These are phyloP conservation scores for Diaporthe longicolla DNA, from an alignment of 2,329 filamentous ascomycete genomes.

Conservation along the genomic window DNA sequence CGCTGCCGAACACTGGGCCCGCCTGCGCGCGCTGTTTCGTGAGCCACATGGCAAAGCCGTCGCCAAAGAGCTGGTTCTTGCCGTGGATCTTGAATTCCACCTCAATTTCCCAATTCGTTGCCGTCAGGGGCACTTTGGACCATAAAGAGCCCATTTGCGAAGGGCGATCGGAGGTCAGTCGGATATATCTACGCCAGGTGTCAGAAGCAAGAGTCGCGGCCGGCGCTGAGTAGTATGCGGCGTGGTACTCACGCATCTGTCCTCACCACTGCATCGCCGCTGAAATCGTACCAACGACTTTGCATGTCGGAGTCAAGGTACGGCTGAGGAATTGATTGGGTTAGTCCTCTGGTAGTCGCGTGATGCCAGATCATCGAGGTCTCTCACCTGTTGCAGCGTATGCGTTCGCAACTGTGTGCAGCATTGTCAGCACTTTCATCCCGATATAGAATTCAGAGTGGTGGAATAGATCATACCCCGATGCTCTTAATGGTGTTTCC, in stretches of 20 bases:
- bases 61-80: constrained; percentile 90
- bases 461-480: constrained; percentile 55
- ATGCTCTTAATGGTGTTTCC: constrained; percentile 63
- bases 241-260: constrained; percentile 72
- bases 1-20: constrained; percentile 89
- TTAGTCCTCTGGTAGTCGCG: constrained; percentile 44
- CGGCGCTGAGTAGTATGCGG: constrained; percentile 29
- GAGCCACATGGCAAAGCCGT: constrained; percentile 98
- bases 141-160: constrained; percentile 95
- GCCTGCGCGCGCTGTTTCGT: constrained; percentile 88
- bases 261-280: constrained; percentile 90
- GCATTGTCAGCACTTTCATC: constrained; percentile 29
- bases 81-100: constrained; percentile 96
- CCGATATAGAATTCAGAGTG: not conserved
- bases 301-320: constrained; percentile 99
- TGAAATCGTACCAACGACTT: constrained; percentile 99
- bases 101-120: constrained; percentile 99
- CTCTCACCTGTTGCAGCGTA: constrained; percentile 81
- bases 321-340: constrained; percentile 68
- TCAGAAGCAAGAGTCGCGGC: constrained; percentile 30
- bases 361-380: constrained; percentile 41
- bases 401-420: constrained; percentile 83
- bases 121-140: constrained; percentile 92
- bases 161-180: constrained; percentile 89
- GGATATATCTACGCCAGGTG: constrained; percentile 78